These are phyloP conservation scores for Areca catechu DNA, from an alignment of 176 grass and related monocot species.

Conservation along the genomic window DNA sequence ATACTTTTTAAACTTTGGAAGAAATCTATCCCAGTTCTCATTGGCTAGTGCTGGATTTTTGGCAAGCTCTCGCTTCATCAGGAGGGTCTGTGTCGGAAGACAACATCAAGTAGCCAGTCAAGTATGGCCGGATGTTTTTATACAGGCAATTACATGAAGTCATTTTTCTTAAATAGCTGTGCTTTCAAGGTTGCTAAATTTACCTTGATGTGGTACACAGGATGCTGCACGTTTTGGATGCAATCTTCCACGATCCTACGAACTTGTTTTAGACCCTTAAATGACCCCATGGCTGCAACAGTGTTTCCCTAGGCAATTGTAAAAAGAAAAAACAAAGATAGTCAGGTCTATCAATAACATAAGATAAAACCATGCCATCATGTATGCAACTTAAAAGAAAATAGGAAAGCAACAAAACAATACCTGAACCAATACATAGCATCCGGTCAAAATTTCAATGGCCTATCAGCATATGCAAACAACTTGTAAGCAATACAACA, in stretches of 20 bases:
- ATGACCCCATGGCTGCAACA: constrained; percentile 79
- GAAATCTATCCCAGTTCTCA: constrained; percentile 97
- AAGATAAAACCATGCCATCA: neutral
- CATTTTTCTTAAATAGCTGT: no score
- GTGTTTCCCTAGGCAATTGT: constrained; percentile 66
- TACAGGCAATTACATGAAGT: no score
- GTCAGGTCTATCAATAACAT: neutral
- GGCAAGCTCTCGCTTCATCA: constrained; percentile 94
- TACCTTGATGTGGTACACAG: constrained; percentile 98
- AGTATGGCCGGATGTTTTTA: neutral
- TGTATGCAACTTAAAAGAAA: constrained; percentile 5
- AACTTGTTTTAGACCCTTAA: constrained; percentile 86
- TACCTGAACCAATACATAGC: constrained; percentile 95
- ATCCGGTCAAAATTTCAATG: constrained; percentile 95
- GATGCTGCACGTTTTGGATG: constrained; percentile 78
- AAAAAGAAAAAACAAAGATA: neutral
- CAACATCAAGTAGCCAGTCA: constrained; percentile 7
- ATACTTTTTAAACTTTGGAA: constrained; percentile 96
- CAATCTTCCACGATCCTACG: constrained; percentile 84
- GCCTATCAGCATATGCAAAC: constrained; percentile 34
- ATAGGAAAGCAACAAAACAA: constrained; percentile 20
- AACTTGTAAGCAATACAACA: constrained; percentile 2
- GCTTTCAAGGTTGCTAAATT: neutral
- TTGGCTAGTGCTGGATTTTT: constrained; percentile 80
- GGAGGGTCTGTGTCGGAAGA: constrained; percentile 44